phyloP scores from a whole-genome alignment of 179 eudicot species.

The Carnegiea gigantea region DNA sequence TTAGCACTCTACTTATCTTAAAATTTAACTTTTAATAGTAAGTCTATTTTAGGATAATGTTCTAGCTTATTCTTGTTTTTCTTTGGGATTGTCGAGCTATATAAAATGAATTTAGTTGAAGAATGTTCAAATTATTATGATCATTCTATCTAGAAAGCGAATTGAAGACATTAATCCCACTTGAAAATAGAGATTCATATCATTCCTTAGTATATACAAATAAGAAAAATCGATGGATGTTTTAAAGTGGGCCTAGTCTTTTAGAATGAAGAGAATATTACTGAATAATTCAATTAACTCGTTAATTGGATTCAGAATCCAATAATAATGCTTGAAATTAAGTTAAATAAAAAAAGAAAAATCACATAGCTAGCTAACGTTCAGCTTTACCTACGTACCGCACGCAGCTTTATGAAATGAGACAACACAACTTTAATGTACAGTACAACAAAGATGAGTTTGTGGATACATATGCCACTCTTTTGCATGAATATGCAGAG shows the following conservation, averaged over 20 bases:
- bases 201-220: too few relatives aligned
- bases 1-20: too few relatives aligned
- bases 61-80: too few relatives aligned
- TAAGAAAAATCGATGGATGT: too few relatives aligned
- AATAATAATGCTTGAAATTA: neutral
- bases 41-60: too few relatives aligned
- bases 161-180: too few relatives aligned
- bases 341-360: neutral
- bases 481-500: constrained; percentile 36
- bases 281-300: neutral
- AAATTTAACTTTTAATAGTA: too few relatives aligned
- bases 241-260: neutral
- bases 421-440: constrained; percentile 27
- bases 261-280: neutral
- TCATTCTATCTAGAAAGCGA: too few relatives aligned
- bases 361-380: neutral
- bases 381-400: neutral
- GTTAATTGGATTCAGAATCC: constrained; percentile 9
- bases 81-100: too few relatives aligned
- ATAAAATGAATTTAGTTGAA: too few relatives aligned
- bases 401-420: constrained; percentile 22
- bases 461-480: constrained; percentile 30
- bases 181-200: too few relatives aligned
- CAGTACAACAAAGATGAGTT: constrained; percentile 21
- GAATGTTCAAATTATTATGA: too few relatives aligned